A percentile compares a stretch with the other conserved stretches of the same genome.
Conservation (phyloP, 257 asterid species). For the Lycium ferocissimum region DNA sequence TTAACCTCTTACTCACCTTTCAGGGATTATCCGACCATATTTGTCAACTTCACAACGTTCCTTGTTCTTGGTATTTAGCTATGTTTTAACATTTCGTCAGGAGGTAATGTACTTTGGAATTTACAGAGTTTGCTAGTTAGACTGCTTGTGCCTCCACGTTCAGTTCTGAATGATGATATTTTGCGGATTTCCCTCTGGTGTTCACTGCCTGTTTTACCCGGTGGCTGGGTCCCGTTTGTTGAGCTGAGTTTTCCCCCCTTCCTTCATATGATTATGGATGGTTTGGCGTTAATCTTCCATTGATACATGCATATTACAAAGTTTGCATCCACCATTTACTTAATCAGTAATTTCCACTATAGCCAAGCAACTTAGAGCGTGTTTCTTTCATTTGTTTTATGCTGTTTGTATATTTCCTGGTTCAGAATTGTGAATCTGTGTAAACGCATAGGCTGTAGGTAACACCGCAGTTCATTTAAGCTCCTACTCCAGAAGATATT, state of each 20-base stretch:
- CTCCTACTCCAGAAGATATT: slow-evolving; percentile 14
- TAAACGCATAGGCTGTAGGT: not conserved
- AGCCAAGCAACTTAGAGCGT: not conserved
- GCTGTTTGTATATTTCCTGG: slow-evolving; percentile 19
- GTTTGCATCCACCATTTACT: slow-evolving; percentile 2
- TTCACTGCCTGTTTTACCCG: not conserved
- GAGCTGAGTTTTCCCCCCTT: not conserved
- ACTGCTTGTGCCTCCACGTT: not conserved
- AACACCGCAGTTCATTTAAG: not conserved
- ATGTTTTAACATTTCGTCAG: not conserved
- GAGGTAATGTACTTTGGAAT: slow-evolving; percentile 17
- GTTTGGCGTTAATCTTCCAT: not conserved
- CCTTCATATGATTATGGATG: not conserved
- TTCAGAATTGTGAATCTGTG: not conserved
- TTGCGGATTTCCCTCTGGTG: not conserved
- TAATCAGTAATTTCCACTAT: not conserved
- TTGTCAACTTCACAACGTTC: not conserved
- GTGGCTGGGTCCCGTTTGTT: not conserved
- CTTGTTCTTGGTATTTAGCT: slow-evolving; percentile 4
- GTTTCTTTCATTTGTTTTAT: not conserved
- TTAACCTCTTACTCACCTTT: not conserved
- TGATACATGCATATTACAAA: not conserved
- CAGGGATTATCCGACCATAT: slow-evolving; percentile 6
- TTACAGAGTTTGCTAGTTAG: not conserved
- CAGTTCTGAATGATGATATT: slow-evolving; percentile 15